phyloP scores from a whole-genome alignment of 1,284 basidiomycete genomes.

The Vanrija sp. region DNA sequence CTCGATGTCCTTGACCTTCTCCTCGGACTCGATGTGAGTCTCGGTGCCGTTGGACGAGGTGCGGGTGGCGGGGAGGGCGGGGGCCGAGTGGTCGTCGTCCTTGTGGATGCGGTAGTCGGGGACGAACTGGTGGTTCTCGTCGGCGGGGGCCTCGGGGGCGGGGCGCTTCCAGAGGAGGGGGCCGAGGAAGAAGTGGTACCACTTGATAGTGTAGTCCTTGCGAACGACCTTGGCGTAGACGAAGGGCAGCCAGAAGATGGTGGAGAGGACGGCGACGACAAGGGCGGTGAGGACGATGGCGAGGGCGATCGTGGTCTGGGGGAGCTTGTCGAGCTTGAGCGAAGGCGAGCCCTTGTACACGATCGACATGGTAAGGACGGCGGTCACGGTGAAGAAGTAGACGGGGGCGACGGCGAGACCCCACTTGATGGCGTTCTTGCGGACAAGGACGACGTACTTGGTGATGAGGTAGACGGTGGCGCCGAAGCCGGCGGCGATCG shows the following conservation, averaged over 20 bases:
- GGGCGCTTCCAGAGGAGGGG: conserved; percentile 51
- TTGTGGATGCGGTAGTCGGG: conserved; percentile 48
- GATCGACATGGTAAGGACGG: conserved; percentile 45
- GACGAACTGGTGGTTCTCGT: conserved; percentile 25
- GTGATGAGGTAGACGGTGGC: conserved; percentile 50
- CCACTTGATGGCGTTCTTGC: conserved; percentile 42
- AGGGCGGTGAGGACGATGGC: conserved; percentile 50
- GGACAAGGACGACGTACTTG: conserved; percentile 48
- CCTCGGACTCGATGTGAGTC: conserved; percentile 5
- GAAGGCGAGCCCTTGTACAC: conserved; percentile 46
- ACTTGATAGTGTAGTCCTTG: conserved; percentile 52
- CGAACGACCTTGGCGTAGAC: conserved; percentile 52
- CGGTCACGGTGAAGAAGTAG: conserved; percentile 50
- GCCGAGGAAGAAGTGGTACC: conserved; percentile 53
- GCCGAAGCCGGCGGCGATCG: conserved; percentile 49
- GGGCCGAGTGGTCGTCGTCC: neutral
- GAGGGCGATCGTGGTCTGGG: conserved; percentile 42
- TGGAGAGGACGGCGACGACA: conserved; percentile 47
- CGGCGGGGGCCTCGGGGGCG: conserved; percentile 30
- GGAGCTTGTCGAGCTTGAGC: conserved; percentile 48
- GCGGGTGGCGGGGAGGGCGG: neutral
- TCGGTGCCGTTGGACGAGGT: conserved; percentile 1
- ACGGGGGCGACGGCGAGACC: conserved; percentile 47
- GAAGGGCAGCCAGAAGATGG: conserved; percentile 54
- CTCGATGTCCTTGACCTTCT: conserved; percentile 3